phyloP scores from a whole-genome alignment of 1,139 yeast species.

The Yamadazyma blattariae region DNA sequence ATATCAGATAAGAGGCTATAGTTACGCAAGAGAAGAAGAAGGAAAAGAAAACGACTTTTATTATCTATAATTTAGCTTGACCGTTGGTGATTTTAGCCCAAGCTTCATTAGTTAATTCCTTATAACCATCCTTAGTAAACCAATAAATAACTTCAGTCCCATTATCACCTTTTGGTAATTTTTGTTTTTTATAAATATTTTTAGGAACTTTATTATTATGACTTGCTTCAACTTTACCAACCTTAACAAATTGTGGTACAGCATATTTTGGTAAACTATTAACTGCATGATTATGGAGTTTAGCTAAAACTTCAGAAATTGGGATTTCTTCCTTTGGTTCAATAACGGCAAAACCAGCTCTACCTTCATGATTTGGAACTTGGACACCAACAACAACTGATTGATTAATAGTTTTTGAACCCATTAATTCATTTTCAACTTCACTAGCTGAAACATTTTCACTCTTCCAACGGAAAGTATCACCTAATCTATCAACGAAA shows the following conservation, averaged over 20 bases:
- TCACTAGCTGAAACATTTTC: slow-evolving; percentile 95
- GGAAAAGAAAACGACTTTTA: too few relatives aligned
- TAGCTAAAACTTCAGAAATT: slow-evolving; percentile 29
- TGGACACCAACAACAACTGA: slow-evolving; percentile 87
- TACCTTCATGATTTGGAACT: slow-evolving; percentile 88
- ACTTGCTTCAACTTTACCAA: slow-evolving; percentile 57
- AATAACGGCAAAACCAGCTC: slow-evolving; percentile 87
- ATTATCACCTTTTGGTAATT: slow-evolving; percentile 67
- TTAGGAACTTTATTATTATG: slow-evolving; percentile 89
- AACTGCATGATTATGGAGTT: slow-evolving; percentile 33
- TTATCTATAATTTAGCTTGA: slow-evolving; percentile 24
- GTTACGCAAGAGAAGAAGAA: too few relatives aligned
- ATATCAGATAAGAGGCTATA: neutral
- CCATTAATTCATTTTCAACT: slow-evolving; percentile 73
- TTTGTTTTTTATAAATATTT: slow-evolving; percentile 70
- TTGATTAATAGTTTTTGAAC: slow-evolving; percentile 55
- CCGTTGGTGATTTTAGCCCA: slow-evolving; percentile 56
- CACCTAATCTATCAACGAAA: slow-evolving; percentile 92
- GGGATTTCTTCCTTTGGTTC: slow-evolving; percentile 44
- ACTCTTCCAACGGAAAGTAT: slow-evolving; percentile 95
- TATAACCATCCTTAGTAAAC: slow-evolving; percentile 58
- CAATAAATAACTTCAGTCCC: slow-evolving; percentile 68
- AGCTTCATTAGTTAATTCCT: slow-evolving; percentile 51
- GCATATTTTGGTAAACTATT: slow-evolving; percentile 79
- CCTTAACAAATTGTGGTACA: slow-evolving; percentile 78